Evolutionary conservation across 192 early-diverging fungal species (phyloP), one percentile per base, ranked within the genome.

Genomic region (Jimgerdemannia lactiflua): DNA sequence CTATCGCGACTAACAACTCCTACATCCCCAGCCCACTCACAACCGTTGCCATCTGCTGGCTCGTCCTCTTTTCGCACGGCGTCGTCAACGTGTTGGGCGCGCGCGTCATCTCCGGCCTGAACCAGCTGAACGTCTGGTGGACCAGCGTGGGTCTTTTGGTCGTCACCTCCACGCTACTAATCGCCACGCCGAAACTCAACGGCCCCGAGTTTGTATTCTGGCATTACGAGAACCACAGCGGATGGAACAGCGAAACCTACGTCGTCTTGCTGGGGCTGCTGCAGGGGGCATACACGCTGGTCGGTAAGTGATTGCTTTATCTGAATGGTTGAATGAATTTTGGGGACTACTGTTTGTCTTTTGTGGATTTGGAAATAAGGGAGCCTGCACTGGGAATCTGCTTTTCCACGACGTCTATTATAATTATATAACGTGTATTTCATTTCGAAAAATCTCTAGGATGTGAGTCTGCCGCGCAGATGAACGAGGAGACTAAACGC

Each of bases 181-280:
- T 41, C 2, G 70, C 43, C 39, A 69, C 76, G 4, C 44, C 44
- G 19, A 39, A 73, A 4, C 75, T 74, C 54, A 71, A 77, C n/a
- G 11, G 65, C 3, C 65, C 67, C 0, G 41, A 49, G 42, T 80
- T 75, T 75, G 75, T 77, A 2, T 77, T 80, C 19, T 75, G 70
- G 4, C 69, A 80, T 68, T 80, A 80, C 43, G 75, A 80, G 69
- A 80, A 80, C 69, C 64, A 80, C 17, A 80, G 75, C 19, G 79
- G 79, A 4, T 80, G 76, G 67, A 67, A 73, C 17, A 74, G 73
- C 72, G 67, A 70, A 11, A 9, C 39, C 2, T 80, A 80, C 66
- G 73, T 80, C 4, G 29, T 80, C 39, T 29, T 80, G 43, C 63
- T 80, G 19, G 75, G 75, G 7, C 76, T 80, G 75, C 64, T 80